phyloP scores from a whole-genome alignment of 2,329 filamentous ascomycete species.

The Penicillium sp. region DNA sequence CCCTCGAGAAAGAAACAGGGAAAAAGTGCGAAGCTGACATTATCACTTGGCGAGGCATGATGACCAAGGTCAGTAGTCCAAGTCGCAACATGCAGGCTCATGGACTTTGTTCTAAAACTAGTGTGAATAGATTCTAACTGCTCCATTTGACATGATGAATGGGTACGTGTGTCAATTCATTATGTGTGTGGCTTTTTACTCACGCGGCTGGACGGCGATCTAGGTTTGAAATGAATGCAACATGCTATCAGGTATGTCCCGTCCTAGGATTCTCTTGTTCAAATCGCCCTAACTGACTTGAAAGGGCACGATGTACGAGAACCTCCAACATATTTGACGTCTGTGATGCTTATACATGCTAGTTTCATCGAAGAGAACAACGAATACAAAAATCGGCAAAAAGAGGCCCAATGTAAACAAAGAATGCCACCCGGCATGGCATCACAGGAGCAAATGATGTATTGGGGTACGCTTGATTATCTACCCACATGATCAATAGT shows the following conservation, averaged over 20 bases:
- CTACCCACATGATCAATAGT: not conserved
- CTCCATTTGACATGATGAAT: conserved; percentile 77
- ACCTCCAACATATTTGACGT: not conserved
- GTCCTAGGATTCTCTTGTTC: not conserved
- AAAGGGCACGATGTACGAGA: conserved; percentile 56
- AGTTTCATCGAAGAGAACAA: conserved; percentile 95
- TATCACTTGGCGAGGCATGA: conserved; percentile 95
- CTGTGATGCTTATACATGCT: not conserved
- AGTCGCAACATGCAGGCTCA: not conserved
- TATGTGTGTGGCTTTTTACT: conserved; percentile 5
- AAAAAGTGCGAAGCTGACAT: conserved; percentile 72
- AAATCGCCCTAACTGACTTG: conserved; percentile 19
- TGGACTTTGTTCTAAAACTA: not conserved
- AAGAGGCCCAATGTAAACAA: conserved; percentile 56
- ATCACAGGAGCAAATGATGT: conserved; percentile 81
- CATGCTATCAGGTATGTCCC: conserved; percentile 70
- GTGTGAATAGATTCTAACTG: conserved; percentile 69
- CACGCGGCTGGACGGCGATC: not conserved
- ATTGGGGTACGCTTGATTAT: conserved; percentile 65
- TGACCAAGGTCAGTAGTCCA: conserved; percentile 75
- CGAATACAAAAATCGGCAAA: conserved; percentile 63
- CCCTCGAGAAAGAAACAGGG: conserved; percentile 67
- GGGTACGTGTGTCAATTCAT: conserved; percentile 53
- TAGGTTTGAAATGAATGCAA: conserved; percentile 95
- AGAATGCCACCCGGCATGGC: conserved; percentile 52